Base-by-base conservation (phyloP, 768 basidiomycete genomes). In the Trametes maxima region DNA sequence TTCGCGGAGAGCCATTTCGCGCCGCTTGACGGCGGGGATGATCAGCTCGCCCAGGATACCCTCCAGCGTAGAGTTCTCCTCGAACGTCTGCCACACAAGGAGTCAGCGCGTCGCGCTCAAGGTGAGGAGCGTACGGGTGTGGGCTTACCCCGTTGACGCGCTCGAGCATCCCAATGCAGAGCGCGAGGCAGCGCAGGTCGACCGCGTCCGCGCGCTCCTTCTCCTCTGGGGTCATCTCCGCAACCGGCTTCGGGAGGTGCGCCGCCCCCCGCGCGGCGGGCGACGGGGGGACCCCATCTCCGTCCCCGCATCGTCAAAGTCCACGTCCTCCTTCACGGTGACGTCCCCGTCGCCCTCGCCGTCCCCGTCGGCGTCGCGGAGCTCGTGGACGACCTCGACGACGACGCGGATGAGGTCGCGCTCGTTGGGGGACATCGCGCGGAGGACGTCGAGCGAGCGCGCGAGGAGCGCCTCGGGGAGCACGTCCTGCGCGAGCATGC, bases 11-110 rank as follows among this genome's bases (percentile, higher is more conserved):
- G 82, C 79, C 5, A 91, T 80, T 66, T 96, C 94, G 75, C 95
- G 95, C 54, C 92, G 85, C 69, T 89, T 87, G 45, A 98, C 92
- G 5, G 92, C 86, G 2, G 96, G 96, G 35, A 97, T 85, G 68
- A 98, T 93, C 17, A 99, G 78, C 67, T 98, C 94, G 11, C 91
- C 79, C 72, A 85, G 70, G 21, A 81, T 73, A 25, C 91, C 89
- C 60, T 86, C 84, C 59, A 90, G 73, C 4, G 84, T 87, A 7
- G 87, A 85, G 69, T 89, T 88, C 60, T 89, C 87, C 64, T 86
- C 82, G 54, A 84, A 83, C 1, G 80, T 82, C 82, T 83, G 56
- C 33, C 33, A 2, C 14, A 17, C 12, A 5, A 17, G 12, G 35
- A 11, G 28, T 62, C 17, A 47, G 59, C 45, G 19, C n/a, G n/a